Evolutionary conservation across 164 flowering plant species (phyloP), one percentile per base, ranked within the genome.

Genomic region (Dillenia suffruticosa): DNA sequence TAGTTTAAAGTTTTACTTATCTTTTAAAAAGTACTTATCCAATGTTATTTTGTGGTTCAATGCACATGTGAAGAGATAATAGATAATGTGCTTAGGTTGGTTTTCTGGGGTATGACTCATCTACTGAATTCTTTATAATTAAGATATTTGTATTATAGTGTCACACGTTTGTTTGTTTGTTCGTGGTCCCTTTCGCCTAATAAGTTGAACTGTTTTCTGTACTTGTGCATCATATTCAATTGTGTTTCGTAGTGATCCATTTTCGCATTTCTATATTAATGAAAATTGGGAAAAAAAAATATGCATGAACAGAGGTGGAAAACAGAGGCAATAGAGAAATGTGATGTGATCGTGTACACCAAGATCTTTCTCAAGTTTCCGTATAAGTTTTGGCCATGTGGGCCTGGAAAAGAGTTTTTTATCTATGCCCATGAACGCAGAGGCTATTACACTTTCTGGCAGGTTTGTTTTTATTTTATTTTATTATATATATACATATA

Each of bases 391-490:
- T 92, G 98, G 98, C 93, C 96, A 1, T 83, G 87, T 74, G 92
- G 85, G 7, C 80, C 86, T 0, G 95, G 73, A 2, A 80, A 85
- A 32, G 98, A 92, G 79, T 92, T 92, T 74, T 92, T 92, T 71
- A 81, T 92, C 26, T 92, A 85, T 71, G 98, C 98, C 22, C 96
- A 90, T 63, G 93, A 89, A 71, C 76, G 89, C 51, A 76, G 98
- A 74, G 98, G 98, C 51, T 92, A 88, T 73, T 92, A 83, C 82
- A 90, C 98, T 12, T 90, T 92, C 70, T 92, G 96, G 98, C 98
- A 92, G 98, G 98, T 92, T 68, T n/a, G 79, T 77, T 56, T 16
- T n/a, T 12, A 15, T 22, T 56, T 15, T 24, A 44, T 22, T 19
- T 13, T 5, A 11, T 8, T 19, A 19, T 19, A 19, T 19, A 19